Evolutionary conservation across 768 basidiomycete species (phyloP).

Genomic region (Pleurotus platypus): DNA sequence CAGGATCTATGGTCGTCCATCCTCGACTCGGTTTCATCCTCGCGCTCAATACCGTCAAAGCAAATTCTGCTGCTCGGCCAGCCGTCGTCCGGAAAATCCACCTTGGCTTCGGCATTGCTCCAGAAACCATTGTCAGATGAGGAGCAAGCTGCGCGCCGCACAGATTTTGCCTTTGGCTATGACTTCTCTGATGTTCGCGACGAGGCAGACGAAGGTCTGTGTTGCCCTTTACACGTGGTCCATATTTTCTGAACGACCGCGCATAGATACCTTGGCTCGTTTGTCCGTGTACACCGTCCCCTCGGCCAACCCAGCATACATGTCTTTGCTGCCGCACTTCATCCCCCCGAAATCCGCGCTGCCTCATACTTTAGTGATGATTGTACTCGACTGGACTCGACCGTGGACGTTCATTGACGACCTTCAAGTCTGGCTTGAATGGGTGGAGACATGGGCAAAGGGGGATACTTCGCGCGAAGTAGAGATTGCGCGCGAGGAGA

Average conservation of each 20-base stretch:
- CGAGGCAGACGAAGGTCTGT: slow-evolving; percentile 87
- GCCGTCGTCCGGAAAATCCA: slow-evolving; percentile 74
- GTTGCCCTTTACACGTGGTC: neutral
- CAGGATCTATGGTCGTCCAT: slow-evolving; percentile 93
- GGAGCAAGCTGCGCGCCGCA: slow-evolving; percentile 52
- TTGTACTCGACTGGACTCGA: slow-evolving; percentile 92
- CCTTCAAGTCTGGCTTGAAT: slow-evolving; percentile 77
- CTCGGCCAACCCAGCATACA: slow-evolving; percentile 68
- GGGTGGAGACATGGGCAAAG: slow-evolving; percentile 81
- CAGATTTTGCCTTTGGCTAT: slow-evolving; percentile 87
- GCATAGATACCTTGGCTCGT: slow-evolving; percentile 79
- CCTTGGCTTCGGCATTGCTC: slow-evolving; percentile 66
- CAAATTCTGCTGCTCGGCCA: slow-evolving; percentile 84
- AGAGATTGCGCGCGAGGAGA: slow-evolving; percentile 75
- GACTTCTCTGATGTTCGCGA: slow-evolving; percentile 89
- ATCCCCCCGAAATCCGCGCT: slow-evolving; percentile 67
- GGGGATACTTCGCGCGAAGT: slow-evolving; percentile 69
- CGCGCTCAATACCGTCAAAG: slow-evolving; percentile 80
- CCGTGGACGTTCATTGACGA: slow-evolving; percentile 91
- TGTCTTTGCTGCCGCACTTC: slow-evolving; percentile 72
- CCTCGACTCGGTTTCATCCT: slow-evolving; percentile 79
- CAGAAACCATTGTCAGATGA: slow-evolving; percentile 61
- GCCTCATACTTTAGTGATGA: slow-evolving; percentile 73
- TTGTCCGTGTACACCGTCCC: slow-evolving; percentile 91
- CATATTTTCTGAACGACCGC: neutral